phyloP scores from a whole-genome alignment of 139 green algal genomes.

The Zygnema cylindricum region DNA sequence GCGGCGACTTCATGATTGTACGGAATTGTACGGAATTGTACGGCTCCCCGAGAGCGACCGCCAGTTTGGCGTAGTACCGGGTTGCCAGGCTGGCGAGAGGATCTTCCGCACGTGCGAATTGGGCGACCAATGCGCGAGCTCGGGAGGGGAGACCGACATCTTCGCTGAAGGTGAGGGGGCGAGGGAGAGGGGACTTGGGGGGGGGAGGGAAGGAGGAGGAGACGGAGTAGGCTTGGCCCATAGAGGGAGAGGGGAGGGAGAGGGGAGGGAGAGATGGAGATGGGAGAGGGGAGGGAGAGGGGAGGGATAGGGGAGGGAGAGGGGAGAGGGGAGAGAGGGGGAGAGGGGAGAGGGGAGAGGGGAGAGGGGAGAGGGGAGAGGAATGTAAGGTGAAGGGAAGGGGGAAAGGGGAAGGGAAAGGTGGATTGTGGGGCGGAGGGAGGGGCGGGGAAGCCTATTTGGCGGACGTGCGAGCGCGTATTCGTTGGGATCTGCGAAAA shows the following conservation, averaged over 20 bases:
- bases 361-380: too few species aligned
- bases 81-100: neutral
- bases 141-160: neutral
- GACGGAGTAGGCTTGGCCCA: neutral
- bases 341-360: neutral
- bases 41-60: neutral
- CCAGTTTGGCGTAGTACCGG: neutral
- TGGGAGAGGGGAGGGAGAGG: neutral
- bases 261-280: neutral
- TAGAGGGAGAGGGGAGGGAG: neutral
- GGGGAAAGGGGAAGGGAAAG: too few species aligned
- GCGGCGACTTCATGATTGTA: neutral
- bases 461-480: too few species aligned
- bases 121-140: neutral
- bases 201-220: neutral
- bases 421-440: too few species aligned
- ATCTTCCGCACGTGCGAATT: neutral
- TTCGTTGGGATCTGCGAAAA: too few species aligned
- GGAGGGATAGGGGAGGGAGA: neutral
- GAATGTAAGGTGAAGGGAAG: too few species aligned
- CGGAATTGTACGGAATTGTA: neutral
- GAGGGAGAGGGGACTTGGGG: too few species aligned
- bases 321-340: neutral
- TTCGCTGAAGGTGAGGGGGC: neutral
- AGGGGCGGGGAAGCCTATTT: too few species aligned